Base-by-base conservation (phyloP, 208 protist species). In the Crithidia sp. region DNA sequence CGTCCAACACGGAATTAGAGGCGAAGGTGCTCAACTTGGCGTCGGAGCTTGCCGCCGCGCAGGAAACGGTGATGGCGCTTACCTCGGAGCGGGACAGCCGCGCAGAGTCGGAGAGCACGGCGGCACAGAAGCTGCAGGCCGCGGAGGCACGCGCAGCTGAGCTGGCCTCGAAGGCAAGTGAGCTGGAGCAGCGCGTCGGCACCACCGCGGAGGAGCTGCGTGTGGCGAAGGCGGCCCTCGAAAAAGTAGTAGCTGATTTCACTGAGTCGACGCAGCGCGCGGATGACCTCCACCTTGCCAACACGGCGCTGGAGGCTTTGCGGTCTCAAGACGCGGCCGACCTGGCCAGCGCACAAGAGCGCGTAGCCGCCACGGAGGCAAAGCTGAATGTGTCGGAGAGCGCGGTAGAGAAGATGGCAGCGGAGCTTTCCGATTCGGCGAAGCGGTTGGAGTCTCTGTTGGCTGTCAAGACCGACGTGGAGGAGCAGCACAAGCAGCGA, bases 331-430 rank as follows among this genome's bases (percentile, higher is more conserved):
- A 49, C 9, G 45, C 2, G 12, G 5, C 40, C 10, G 57, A 62
- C 37, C 57, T 9, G 5, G 39, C 13, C n/a, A 39, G 37, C 36
- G 14, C 52, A 41, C 62, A 73, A 9, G 36, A 47, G 8, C 45
- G 47, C 17, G 39, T 67, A 50, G 43, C 14, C 10, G 63, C 28
- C 5, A 45, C 50, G 10, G 44, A 69, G 40, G 43, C 58, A 4
- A 53, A 65, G n/a, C 17, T 52, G 41, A 36, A 58, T 4, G 37
- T 41, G 37, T 43, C 61, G 59, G 13, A 52, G 28, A 17, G 44
- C 5, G 61, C 50, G 39, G 14, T 77, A 39, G 62, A 60, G 37
- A 44, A 59, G 67, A 16, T 60, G 55, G 55, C 53, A 8, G 63
- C 10, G 2, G 62, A 71, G 17, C 44, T 45, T 19, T 7, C 49